Conservation (phyloP, 495 filamentous ascomycete species). For the Tetracladium setigerum region DNA sequence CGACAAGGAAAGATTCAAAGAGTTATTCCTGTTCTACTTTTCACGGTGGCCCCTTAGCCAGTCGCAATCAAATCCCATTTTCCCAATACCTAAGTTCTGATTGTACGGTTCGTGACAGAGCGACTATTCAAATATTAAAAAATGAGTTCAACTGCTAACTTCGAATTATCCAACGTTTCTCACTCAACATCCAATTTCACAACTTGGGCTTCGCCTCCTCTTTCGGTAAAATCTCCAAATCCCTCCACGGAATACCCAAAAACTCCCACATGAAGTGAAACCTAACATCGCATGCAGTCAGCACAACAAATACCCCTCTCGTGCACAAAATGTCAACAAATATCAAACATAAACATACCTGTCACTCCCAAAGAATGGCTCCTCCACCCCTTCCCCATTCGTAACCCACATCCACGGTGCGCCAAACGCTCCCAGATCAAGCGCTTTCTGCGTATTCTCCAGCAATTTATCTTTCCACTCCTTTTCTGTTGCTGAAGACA, state of each 20-base stretch:
- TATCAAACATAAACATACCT: slow-evolving; percentile 38
- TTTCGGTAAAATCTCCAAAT: slow-evolving; percentile 14
- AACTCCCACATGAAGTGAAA: slow-evolving; percentile 22
- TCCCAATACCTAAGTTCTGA: too few species aligned
- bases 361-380: slow-evolving; percentile 76
- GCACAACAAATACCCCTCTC: background rate
- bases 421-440: slow-evolving; percentile 63
- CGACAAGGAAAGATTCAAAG: too few species aligned
- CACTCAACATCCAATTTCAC: background rate
- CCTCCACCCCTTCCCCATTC: slow-evolving; percentile 46
- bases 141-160: too few species aligned
- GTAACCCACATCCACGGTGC: slow-evolving; percentile 70
- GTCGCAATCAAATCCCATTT: too few species aligned
- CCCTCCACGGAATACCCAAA: slow-evolving; percentile 14
- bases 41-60: too few species aligned
- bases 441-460: slow-evolving; percentile 47
- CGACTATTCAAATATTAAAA: too few species aligned
- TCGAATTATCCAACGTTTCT: too few species aligned
- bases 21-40: too few species aligned
- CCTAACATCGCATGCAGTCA: slow-evolving; percentile 2
- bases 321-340: too few species aligned
- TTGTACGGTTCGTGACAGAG: too few species aligned
- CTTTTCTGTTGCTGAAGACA: slow-evolving; percentile 35
- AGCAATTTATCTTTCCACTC: slow-evolving; percentile 54
- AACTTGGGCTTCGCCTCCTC: slow-evolving; percentile 6